Conservation (phyloP, 176 grass and related monocot species). For the Aegilops tauschii region DNA sequence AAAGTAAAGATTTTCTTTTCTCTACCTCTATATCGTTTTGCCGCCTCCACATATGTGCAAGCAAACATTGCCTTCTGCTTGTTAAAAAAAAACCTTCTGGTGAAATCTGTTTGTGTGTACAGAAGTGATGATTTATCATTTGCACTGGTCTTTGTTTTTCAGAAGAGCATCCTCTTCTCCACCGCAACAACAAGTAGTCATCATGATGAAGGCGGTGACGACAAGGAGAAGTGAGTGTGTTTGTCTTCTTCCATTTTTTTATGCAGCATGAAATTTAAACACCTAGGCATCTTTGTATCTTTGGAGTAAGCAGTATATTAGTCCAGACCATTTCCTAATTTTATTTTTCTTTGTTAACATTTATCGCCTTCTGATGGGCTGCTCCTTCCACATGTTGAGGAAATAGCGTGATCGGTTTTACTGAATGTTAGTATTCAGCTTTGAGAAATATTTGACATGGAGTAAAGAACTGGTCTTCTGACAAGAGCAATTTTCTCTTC, state of each 20-base stretch:
- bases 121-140: background rate
- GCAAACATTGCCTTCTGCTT: background rate
- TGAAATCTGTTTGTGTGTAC: background rate
- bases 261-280: background rate
- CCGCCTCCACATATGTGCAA: background rate
- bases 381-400: background rate
- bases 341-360: background rate
- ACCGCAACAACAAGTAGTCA: constrained; percentile 27
- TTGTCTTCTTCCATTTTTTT: background rate
- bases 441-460: constrained; percentile 5
- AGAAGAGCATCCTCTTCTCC: constrained; percentile 49
- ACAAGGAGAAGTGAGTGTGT: constrained; percentile 49
- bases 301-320: background rate
- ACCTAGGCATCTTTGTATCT: background rate
- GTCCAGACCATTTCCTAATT: background rate
- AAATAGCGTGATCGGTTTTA: background rate
- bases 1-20: background rate
- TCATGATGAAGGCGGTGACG: constrained; percentile 11
- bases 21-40: background rate
- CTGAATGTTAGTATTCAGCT: background rate
- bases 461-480: background rate
- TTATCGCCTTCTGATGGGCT: background rate
- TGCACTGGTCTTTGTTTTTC: constrained; percentile 2
- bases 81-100: background rate
- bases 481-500: background rate